A percentile compares a stretch with the other conserved stretches of the same genome.
These are phyloP conservation scores for Mychonastes homosphaera DNA, from an alignment of 139 green algal species.

Conservation along the genomic window DNA sequence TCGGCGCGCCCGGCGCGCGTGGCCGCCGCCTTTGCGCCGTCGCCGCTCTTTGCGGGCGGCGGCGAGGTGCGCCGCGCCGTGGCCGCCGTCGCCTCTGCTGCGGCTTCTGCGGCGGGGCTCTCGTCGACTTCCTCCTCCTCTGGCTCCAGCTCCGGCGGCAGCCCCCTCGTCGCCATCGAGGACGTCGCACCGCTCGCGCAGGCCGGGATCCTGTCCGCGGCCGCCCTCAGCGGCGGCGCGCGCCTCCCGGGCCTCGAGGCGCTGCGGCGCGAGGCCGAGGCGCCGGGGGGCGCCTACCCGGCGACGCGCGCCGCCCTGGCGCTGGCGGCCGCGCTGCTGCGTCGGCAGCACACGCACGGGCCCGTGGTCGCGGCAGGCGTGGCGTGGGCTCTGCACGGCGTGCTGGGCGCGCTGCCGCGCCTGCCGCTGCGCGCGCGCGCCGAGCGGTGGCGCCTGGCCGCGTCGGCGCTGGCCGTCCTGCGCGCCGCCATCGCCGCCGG, in stretches of 20 bases:
- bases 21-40: too few species aligned
- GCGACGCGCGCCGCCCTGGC: slow-evolving; percentile 26
- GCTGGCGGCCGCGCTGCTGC: slow-evolving; percentile 29
- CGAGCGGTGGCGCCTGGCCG: slow-evolving; percentile 25
- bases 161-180: too few species aligned
- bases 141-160: too few species aligned
- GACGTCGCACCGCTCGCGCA: too few species aligned
- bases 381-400: slow-evolving; percentile 17
- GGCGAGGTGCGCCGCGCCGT: too few species aligned
- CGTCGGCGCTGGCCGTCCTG: slow-evolving; percentile 22
- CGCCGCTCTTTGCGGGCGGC: too few species aligned
- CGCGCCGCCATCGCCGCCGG: slow-evolving; percentile 10
- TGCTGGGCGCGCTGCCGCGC: slow-evolving; percentile 18
- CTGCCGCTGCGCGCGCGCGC: slow-evolving; percentile 16
- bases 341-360: slow-evolving; percentile 6
- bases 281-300: slow-evolving; percentile 27
- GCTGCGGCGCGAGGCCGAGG: slow-evolving; percentile 24
- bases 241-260: slow-evolving; percentile 19
- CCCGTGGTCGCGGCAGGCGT: slow-evolving; percentile 24
- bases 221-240: background rate
- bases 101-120: too few species aligned
- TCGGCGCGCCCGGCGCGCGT: too few species aligned
- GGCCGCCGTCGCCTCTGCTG: too few species aligned
- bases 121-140: too few species aligned
- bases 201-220: background rate